Evolutionary conservation across 306 rosid genomes (phyloP).

Genomic region (Pueraria montana): DNA sequence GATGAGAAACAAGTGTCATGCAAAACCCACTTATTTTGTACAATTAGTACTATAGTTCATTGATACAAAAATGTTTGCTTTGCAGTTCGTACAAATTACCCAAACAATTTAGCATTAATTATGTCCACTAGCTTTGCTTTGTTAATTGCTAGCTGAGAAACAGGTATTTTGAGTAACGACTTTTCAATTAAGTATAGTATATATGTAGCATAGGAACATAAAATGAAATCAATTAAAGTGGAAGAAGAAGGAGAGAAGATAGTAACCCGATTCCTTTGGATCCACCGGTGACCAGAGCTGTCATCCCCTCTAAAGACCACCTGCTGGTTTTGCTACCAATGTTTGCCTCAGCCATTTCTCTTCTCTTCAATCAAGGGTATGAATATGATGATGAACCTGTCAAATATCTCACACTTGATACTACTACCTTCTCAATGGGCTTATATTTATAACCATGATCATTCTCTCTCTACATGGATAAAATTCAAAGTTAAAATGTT

Average conservation of each 20-base stretch:
- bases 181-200: neutral
- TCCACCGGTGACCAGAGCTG: constrained; percentile 49
- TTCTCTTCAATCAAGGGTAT: too few relatives aligned
- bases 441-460: neutral
- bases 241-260: neutral
- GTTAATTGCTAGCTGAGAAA: neutral
- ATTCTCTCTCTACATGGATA: too few relatives aligned
- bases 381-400: neutral
- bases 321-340: constrained; percentile 5
- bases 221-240: too few relatives aligned
- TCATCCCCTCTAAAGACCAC: constrained; percentile 46
- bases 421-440: neutral
- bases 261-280: constrained; percentile 50
- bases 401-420: neutral
- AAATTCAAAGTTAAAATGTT: too few relatives aligned
- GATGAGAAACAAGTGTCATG: too few relatives aligned
- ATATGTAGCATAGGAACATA: neutral
- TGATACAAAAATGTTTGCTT: neutral
- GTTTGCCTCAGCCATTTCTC: constrained; percentile 42
- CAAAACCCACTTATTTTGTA: too few relatives aligned
- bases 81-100: neutral
- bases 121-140: neutral
- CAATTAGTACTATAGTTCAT: neutral
- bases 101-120: neutral
- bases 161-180: neutral